Conservation (phyloP, 2,329 filamentous ascomycete genomes). For the Xylaria sp. region DNA sequence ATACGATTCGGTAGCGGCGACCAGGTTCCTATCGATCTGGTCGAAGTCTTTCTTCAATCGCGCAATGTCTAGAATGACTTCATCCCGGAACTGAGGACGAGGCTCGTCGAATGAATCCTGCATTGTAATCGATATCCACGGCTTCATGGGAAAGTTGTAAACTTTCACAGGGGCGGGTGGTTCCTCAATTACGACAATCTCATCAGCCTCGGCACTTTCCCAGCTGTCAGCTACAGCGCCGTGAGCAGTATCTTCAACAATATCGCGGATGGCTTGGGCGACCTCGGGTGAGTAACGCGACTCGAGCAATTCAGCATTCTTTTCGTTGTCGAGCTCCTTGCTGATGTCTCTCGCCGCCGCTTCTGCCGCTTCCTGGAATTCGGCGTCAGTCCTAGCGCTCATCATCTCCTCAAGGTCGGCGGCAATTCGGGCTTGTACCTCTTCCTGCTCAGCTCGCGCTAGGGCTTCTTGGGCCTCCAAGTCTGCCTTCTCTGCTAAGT, state of each 20-base stretch:
- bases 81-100: conserved; percentile 75
- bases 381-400: conserved; percentile 63
- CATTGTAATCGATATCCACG: conserved; percentile 91
- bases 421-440: conserved; percentile 60
- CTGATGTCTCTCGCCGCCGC: conserved; percentile 61
- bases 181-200: conserved; percentile 73
- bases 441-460: conserved; percentile 64
- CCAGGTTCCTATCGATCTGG: conserved; percentile 93
- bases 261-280: conserved; percentile 61
- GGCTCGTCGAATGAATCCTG: conserved; percentile 64
- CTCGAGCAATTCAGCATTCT: conserved; percentile 65
- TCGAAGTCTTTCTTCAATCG: conserved; percentile 98
- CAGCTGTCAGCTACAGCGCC: conserved; percentile 83
- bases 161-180: conserved; percentile 77
- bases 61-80: conserved; percentile 90
- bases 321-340: conserved; percentile 65
- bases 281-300: conserved; percentile 62
- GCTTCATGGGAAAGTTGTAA: conserved; percentile 96
- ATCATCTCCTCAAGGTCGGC: conserved; percentile 62
- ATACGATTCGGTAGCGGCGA: conserved; percentile 87
- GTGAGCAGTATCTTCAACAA: conserved; percentile 67
- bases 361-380: conserved; percentile 63
- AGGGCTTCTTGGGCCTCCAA: conserved; percentile 73
- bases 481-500: conserved; percentile 67
- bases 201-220: conserved; percentile 86